These are phyloP conservation scores for Chalciporus chontae DNA, from an alignment of 768 basidiomycete genomes.

Conservation along the genomic window DNA sequence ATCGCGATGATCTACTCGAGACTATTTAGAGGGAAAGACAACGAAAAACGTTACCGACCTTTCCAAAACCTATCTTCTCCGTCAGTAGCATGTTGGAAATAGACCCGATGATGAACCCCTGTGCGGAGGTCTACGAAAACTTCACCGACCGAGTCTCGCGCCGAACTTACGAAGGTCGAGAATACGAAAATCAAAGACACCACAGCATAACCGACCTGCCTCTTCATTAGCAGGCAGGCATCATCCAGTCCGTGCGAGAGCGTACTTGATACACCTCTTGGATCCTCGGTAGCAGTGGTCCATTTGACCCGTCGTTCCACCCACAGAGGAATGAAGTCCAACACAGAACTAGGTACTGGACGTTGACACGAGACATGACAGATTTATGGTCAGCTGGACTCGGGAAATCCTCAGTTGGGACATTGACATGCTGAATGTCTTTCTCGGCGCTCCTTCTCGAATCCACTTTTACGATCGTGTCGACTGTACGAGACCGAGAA, in stretches of 20 bases:
- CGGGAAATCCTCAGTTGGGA: background rate
- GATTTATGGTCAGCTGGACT: background rate
- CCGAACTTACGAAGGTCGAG: conserved; percentile 35
- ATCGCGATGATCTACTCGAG: conserved; percentile 35
- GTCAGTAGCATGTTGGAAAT: conserved; percentile 42
- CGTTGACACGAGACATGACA: conserved; percentile 1
- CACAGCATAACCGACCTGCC: conserved; percentile 42
- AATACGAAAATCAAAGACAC: conserved; percentile 59
- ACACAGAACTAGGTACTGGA: conserved; percentile 8
- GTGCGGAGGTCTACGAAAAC: background rate
- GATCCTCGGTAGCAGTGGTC: conserved; percentile 10
- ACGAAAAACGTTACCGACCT: conserved; percentile 18
- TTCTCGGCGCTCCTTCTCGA: background rate
- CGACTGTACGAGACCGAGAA: background rate
- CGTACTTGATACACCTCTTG: conserved; percentile 10
- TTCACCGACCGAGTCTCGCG: conserved; percentile 9
- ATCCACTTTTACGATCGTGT: background rate
- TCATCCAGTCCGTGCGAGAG: background rate
- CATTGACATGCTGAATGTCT: background rate
- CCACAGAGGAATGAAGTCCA: conserved; percentile 3
- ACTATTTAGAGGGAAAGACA: background rate
- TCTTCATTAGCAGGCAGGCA: background rate
- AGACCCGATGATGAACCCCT: conserved; percentile 44
- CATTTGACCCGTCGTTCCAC: conserved; percentile 12
- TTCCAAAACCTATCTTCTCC: conserved; percentile 40